These are phyloP conservation scores for Thraustochytrium striatum DNA, from an alignment of 352 stramenopile species.

Conservation along the genomic window DNA sequence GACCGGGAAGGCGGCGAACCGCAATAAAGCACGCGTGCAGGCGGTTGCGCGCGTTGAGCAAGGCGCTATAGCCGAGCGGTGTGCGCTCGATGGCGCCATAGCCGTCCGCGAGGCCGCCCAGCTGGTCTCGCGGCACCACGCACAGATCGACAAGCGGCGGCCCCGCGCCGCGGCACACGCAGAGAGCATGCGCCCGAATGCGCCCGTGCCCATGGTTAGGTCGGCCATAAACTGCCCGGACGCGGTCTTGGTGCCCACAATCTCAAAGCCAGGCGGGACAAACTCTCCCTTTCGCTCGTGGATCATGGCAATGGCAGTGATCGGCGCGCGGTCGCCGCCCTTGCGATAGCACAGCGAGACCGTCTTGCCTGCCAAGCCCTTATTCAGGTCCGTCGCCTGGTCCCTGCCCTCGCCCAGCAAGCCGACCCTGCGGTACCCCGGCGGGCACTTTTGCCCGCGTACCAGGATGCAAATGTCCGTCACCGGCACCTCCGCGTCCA, in stretches of 20 bases:
- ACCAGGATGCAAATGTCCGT: slow-evolving; percentile 22
- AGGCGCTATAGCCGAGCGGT: slow-evolving; percentile 13
- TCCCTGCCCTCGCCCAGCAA: neutral
- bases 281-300: slow-evolving; percentile 41
- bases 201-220: neutral
- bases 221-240: slow-evolving; percentile 17
- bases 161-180: slow-evolving; percentile 13
- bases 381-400: slow-evolving; percentile 33
- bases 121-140: neutral
- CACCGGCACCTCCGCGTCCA: slow-evolving; percentile 24
- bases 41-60: slow-evolving; percentile 9
- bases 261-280: slow-evolving; percentile 44
- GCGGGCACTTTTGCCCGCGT: slow-evolving; percentile 17
- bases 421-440: neutral
- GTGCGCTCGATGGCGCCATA: slow-evolving; percentile 34
- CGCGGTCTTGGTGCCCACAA: slow-evolving; percentile 7
- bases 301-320: slow-evolving; percentile 20
- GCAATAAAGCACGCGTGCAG: neutral
- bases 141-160: slow-evolving; percentile 30
- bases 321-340: neutral
- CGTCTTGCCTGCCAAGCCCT: slow-evolving; percentile 14
- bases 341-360: slow-evolving; percentile 8
- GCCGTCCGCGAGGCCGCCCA: slow-evolving; percentile 4
- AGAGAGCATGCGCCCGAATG: slow-evolving; percentile 13
- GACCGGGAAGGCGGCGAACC: too few relatives aligned